Base-by-base conservation (phyloP, 2,329 filamentous ascomycete species). In the Colletotrichum musae region DNA sequence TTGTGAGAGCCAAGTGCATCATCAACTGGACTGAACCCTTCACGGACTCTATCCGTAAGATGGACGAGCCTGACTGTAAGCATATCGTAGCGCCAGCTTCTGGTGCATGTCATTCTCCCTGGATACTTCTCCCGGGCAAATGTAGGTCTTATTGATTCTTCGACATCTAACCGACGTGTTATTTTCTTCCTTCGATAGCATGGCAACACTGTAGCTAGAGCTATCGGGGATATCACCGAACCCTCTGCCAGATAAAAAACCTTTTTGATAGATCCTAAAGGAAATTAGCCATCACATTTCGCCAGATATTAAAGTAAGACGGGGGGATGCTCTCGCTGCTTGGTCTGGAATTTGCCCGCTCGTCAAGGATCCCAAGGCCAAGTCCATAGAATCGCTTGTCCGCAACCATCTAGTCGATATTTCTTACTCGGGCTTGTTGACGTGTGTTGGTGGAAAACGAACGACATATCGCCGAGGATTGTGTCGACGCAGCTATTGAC, bases 121-220 rank as follows among this genome's bases (percentile, higher is more conserved):
- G 94, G 94, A 56, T 97, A 96, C 83, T 96, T 92, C 84, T 93
- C 91, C 75, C 94, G 94, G 51, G 87, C 91, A 21, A 92, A 94
- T 77, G 96, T 97, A 93, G 94, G 94, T 70, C 86, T 97, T 48
- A 93, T 97, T 74, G 94, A 97, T 75, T 94, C 94, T 5, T 90
- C 90, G 48, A 96, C 94, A 2, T 97, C 94, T 1, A 94, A 97
- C 77, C 94, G 94, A 21, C 89, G 94, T 78, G 94, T 97, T 58
- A 95, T 97, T 77, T 97, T 97, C 88, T 97, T 97, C 86, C 86
- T 97, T 48, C 94, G 94, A 24, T 97, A 94, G 94, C 94, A 97
- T 82, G 94, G 94, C 57, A 96, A 96, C 82, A 97, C 94, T 15
- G 96, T 97, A 76, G 94, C 94, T 53, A 94, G 94, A 70, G 97